These are phyloP conservation scores for Calonectria hawksworthii DNA, from an alignment of 2,329 filamentous ascomycete species.

Conservation along the genomic window DNA sequence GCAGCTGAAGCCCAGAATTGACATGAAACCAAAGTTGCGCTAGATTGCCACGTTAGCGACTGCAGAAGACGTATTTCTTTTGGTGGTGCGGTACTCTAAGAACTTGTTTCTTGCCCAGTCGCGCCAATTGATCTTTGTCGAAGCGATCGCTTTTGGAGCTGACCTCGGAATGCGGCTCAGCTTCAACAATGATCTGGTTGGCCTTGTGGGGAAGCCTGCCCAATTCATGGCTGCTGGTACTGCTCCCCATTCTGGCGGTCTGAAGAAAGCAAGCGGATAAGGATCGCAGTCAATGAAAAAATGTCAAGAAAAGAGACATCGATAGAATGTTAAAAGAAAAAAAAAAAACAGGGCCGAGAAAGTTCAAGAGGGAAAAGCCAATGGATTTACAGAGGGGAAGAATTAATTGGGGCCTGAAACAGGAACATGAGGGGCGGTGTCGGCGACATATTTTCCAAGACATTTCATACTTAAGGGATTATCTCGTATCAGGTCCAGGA, in stretches of 20 bases:
- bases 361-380: neutral
- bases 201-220: conserved; percentile 39
- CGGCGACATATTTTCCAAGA: neutral
- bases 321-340: neutral
- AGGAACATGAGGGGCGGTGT: neutral
- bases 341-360: neutral
- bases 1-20: conserved; percentile 66
- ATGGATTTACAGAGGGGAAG: neutral
- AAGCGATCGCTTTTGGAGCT: conserved; percentile 30
- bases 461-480: neutral
- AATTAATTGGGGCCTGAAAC: neutral
- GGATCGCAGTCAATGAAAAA: neutral
- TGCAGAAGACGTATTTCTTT: neutral
- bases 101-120: conserved; percentile 48
- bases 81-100: conserved; percentile 37
- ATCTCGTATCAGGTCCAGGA: neutral
- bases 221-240: conserved; percentile 42
- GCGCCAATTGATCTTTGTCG: conserved; percentile 45
- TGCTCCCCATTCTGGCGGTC: conserved; percentile 36
- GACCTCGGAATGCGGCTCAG: conserved; percentile 35
- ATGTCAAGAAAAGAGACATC: neutral
- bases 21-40: conserved; percentile 64
- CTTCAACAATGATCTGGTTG: conserved; percentile 17
- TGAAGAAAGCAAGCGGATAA: neutral
- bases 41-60: conserved; percentile 34